Evolutionary conservation across 352 stramenopile genomes (phyloP).

Genomic region (Globisporangium middletonii): DNA sequence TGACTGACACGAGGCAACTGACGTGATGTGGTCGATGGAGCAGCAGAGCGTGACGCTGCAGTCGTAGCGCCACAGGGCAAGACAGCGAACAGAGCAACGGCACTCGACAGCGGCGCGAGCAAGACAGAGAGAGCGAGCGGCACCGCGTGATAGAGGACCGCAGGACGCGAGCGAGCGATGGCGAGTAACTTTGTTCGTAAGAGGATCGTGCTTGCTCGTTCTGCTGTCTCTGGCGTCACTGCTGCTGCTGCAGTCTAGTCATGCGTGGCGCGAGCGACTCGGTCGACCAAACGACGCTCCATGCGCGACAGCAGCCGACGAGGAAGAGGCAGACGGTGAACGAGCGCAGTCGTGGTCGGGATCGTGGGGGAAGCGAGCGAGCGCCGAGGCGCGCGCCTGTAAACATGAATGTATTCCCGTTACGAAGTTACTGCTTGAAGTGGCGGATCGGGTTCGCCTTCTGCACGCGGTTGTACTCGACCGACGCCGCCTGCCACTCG

Average conservation of each 20-base stretch:
- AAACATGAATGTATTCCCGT: conserved; percentile 7
- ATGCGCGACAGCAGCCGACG: no score
- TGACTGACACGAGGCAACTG: not conserved
- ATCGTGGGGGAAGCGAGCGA: not conserved
- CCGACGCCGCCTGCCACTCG: conserved; percentile 69
- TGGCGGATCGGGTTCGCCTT: conserved; percentile 82
- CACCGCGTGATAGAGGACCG: no score
- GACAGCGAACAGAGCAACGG: no score
- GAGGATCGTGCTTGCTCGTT: no score
- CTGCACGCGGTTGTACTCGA: conserved; percentile 73
- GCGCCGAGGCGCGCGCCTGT: not conserved
- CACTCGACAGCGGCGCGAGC: no score
- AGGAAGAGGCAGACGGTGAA: no score
- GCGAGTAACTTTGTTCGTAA: no score
- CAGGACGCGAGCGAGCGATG: no score
- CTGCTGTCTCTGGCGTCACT: no score
- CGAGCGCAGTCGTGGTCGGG: not conserved
- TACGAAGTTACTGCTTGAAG: conserved; percentile 60
- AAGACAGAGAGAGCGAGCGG: no score
- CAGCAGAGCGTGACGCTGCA: conserved; percentile 12
- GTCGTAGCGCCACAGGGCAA: conserved; percentile 3
- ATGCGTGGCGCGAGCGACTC: not conserved
- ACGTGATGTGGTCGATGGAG: not conserved
- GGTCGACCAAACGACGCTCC: not conserved
- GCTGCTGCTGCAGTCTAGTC: no score